Conservation (phyloP, 305 asterid species). For the Fraxinus albicans region DNA sequence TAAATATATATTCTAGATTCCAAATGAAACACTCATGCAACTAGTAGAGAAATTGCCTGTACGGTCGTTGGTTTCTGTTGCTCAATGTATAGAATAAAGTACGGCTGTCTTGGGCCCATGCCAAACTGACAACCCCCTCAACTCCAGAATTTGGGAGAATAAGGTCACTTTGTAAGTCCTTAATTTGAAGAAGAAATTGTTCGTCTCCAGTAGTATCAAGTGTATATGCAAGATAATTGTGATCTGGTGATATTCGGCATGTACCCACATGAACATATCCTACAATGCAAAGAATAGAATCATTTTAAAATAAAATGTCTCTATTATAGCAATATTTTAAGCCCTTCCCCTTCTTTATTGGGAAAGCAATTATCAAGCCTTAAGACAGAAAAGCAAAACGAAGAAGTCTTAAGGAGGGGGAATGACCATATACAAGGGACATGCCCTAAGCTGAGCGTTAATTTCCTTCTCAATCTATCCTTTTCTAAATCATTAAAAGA, state of each 20-base stretch:
- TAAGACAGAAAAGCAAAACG: neutral
- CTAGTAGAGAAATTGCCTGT: conserved; percentile 56
- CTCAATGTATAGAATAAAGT: conserved; percentile 75
- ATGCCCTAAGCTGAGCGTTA: neutral
- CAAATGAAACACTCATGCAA: conserved; percentile 16
- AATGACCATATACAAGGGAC: neutral
- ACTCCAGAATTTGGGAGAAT: conserved; percentile 48
- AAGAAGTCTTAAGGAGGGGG: neutral
- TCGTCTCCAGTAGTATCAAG: conserved; percentile 73
- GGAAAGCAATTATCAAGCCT: neutral
- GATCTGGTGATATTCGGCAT: conserved; percentile 94
- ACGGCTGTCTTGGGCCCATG: conserved; percentile 78
- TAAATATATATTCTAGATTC: conserved; percentile 28
- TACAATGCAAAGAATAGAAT: conserved; percentile 28
- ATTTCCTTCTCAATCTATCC: neutral
- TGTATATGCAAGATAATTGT: conserved; percentile 79
- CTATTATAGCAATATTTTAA: neutral
- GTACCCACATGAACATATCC: conserved; percentile 97
- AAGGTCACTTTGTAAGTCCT: conserved; percentile 55
- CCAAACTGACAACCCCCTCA: conserved; percentile 84
- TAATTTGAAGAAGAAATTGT: conserved; percentile 71
- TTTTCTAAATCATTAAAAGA: neutral
- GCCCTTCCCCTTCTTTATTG: neutral
- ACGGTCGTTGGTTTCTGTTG: conserved; percentile 81
- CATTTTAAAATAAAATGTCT: conserved; percentile 2